Conservation (phyloP, 2,329 filamentous ascomycete genomes). For the Berkeleyomyces basicola region DNA sequence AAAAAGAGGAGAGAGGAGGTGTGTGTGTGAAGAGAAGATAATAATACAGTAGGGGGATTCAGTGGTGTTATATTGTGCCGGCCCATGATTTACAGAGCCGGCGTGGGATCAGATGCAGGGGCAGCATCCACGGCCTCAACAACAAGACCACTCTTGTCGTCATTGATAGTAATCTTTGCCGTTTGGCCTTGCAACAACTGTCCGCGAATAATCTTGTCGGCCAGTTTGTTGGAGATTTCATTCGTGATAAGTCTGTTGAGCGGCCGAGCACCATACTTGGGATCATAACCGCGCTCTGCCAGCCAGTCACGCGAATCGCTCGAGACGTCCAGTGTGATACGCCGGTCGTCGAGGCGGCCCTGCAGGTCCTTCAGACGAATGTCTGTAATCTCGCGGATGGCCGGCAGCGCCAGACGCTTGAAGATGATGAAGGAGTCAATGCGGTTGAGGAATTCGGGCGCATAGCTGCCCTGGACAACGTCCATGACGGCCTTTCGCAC, state of each 20-base stretch:
- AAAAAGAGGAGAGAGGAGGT: neutral
- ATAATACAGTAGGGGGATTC: neutral
- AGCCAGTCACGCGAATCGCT: slow-evolving; percentile 69
- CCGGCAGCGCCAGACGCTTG: slow-evolving; percentile 61
- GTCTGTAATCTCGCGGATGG: slow-evolving; percentile 82
- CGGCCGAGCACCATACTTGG: slow-evolving; percentile 77
- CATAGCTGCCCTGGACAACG: slow-evolving; percentile 56
- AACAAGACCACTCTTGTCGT: slow-evolving; percentile 17
- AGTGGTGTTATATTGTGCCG: neutral
- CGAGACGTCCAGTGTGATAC: slow-evolving; percentile 59
- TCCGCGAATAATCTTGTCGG: slow-evolving; percentile 82
- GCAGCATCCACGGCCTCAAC: slow-evolving; percentile 4
- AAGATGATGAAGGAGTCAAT: slow-evolving; percentile 97
- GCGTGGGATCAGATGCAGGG: neutral
- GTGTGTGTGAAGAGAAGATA: neutral
- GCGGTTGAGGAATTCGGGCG: slow-evolving; percentile 90
- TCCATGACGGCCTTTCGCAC: slow-evolving; percentile 76
- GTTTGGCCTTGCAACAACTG: slow-evolving; percentile 59
- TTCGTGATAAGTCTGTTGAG: slow-evolving; percentile 81
- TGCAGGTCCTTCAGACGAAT: slow-evolving; percentile 80
- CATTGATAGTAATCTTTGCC: slow-evolving; percentile 52
- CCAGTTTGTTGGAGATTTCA: slow-evolving; percentile 74
- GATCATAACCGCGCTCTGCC: slow-evolving; percentile 77
- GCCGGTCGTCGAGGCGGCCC: slow-evolving; percentile 62
- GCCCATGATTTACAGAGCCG: neutral